Evolutionary conservation across 176 grass and related monocot species (phyloP), one percentile per base, ranked within the genome.

Genomic region (Cenchrus fungigraminus): DNA sequence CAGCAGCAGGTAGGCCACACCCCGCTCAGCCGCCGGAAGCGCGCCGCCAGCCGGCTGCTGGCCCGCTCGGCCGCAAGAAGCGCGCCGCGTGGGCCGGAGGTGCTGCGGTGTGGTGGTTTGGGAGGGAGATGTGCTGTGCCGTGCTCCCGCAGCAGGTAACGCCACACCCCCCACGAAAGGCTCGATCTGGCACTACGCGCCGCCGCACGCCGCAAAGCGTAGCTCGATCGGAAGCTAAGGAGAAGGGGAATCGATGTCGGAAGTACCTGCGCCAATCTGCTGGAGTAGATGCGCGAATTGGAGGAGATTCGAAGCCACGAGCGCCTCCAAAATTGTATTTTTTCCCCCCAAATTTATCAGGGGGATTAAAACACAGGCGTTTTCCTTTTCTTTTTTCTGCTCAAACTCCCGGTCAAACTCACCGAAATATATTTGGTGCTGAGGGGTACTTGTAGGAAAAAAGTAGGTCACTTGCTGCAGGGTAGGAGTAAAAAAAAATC

Each of bases 371-470:
- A 86, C 64, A 79, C 55, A 52, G 56, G 9, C 5, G 17, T 22
- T 71, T 78, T 78, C 82, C 55, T 67, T 60, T 51, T 82, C 85
- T 78, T 77, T 44, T 49, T 40, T 4, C 37, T 40, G 37, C 82
- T 79, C 63, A 86, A 85, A 75, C 78, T 51, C 77, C 11, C 49
- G 82, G 82, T 78, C 86, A 88, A 91, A 86, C 82, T 86, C 47
- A 47, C 12, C 61, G 43, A 34, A 88, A 91, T 78, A 78, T 88
- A 6, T 74, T 82, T 70, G 79, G 81, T 91, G 64, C 71, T 22
- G 28, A 74, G 79, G 77, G 47, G 82, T 84, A 91, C 79, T 84
- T 81, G 82, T 88, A 88, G 90, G 80, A 82, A 91, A 91, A 88
- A 87, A 86, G 86, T 89, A 89, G 90, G 83, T 86, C 82, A 85